A percentile compares a stretch with the other conserved stretches of the same genome.
Conservation (phyloP, 164 flowering plant genomes). For the Platanus orientalis region DNA sequence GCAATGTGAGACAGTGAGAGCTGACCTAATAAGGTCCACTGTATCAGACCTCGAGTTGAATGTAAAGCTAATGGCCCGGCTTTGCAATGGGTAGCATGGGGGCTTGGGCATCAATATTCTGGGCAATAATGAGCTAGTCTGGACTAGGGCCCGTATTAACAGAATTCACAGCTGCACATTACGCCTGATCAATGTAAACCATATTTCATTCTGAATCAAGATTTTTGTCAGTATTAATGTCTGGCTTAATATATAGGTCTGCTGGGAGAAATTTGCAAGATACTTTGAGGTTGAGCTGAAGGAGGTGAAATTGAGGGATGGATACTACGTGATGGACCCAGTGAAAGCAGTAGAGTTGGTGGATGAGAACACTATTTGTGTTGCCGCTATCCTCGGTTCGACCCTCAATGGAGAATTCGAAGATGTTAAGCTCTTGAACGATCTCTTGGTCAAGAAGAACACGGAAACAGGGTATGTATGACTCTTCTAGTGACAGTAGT, state of each 20-base stretch:
- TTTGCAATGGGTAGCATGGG: too few species aligned
- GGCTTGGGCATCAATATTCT: too few species aligned
- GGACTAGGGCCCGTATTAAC: too few species aligned
- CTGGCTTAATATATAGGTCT: slow-evolving; percentile 22
- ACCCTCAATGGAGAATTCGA: slow-evolving; percentile 48
- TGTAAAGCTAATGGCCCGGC: too few species aligned
- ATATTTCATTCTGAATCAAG: background rate
- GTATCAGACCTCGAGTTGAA: too few species aligned
- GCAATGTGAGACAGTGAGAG: too few species aligned
- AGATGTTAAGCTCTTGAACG: slow-evolving; percentile 42
- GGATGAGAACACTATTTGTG: slow-evolving; percentile 49
- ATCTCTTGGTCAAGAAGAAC: slow-evolving; percentile 35
- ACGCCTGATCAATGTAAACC: too few species aligned
- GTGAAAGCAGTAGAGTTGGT: slow-evolving; percentile 40
- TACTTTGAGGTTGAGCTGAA: slow-evolving; percentile 44
- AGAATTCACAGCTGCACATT: too few species aligned
- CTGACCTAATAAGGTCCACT: too few species aligned
- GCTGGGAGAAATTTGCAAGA: slow-evolving; percentile 53
- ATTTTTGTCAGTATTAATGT: background rate
- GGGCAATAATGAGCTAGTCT: too few species aligned
- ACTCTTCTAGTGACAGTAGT: too few species aligned
- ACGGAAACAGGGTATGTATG: slow-evolving; percentile 31
- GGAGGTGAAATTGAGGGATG: slow-evolving; percentile 41
- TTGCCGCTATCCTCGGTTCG: slow-evolving; percentile 43
- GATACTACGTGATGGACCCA: slow-evolving; percentile 46